Base-by-base conservation (phyloP, 345 rosid species). In the Corchorus olitorius region DNA sequence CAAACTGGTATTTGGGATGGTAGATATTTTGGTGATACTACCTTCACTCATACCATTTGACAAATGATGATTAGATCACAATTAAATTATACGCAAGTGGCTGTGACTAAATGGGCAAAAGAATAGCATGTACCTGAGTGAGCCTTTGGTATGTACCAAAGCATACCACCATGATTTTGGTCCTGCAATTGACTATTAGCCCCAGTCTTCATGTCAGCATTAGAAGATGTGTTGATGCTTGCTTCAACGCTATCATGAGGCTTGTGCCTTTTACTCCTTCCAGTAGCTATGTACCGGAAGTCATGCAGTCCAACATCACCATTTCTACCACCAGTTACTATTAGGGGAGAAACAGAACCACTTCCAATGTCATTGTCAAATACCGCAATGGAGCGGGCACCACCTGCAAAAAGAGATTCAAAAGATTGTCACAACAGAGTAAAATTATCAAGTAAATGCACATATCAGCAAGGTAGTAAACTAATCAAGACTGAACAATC, bases 81-180 rank as follows among this genome's bases (percentile, higher is more conserved):
- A 13, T 74, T 67, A 10, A 33, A 76, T 55, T 9, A 17, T 48
- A 48, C n/a, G 6, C 27, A 15, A 46, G 54, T 17, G 62, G 27
- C 61, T 34, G 56, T 20, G 60, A 67, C 8, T n/a, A 37, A 56
- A 70, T 45, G 60, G 72, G 54, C 39, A 52, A 16, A 49, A 60
- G 71, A 52, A 64, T 66, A 65, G 70, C 48, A 39, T 65, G 43
- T 86, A 92, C 98, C 98, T 90, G 81, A 83, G 88, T 93, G 98
- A 76, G 97, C 97, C 86, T 94, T 94, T 70, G 98, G 97, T 78
- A 94, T 85, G 82, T 94, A 91, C 98, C 98, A 94, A 65, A 94
- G 92, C 98, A 94, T 94, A 78, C 97, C 98, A 46, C 84, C 82
- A 20, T 59, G 77, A 82, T 88, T 90, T 82, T 88, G 94, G 52